These are phyloP conservation scores for Pugionium cornutum DNA, from an alignment of 345 rosid genomes.

Conservation along the genomic window DNA sequence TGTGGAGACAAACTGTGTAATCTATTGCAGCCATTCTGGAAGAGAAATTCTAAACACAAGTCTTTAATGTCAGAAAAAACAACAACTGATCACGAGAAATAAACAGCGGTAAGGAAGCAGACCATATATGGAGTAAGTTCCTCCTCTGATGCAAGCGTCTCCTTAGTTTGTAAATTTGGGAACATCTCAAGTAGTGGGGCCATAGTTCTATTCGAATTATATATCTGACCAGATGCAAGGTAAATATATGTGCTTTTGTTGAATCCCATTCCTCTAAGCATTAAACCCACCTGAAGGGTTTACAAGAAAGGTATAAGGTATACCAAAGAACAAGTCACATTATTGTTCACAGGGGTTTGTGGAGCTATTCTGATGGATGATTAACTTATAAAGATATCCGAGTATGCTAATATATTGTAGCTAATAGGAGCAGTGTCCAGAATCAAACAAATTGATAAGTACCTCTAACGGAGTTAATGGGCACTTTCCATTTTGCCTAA, in stretches of 20 bases:
- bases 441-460: slow-evolving; percentile 18
- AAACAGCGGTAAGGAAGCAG: slow-evolving; percentile 15
- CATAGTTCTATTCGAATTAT: slow-evolving; percentile 87
- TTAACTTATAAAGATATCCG: slow-evolving; percentile 13
- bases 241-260: slow-evolving; percentile 74
- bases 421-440: slow-evolving; percentile 12
- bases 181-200: slow-evolving; percentile 94
- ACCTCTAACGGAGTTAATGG: slow-evolving; percentile 99
- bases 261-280: slow-evolving; percentile 99
- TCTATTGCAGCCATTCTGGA: slow-evolving; percentile 99
- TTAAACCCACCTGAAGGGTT: slow-evolving; percentile 77
- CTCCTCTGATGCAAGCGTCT: slow-evolving; percentile 76
- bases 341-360: slow-evolving; percentile 14
- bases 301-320: slow-evolving; percentile 25
- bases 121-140: slow-evolving; percentile 93
- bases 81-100: not conserved
- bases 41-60: slow-evolving; percentile 75
- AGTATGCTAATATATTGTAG: slow-evolving; percentile 5
- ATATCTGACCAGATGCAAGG: slow-evolving; percentile 96
- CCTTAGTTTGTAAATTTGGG: slow-evolving; percentile 89
- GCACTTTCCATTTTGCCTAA: slow-evolving; percentile 93
- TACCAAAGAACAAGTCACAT: slow-evolving; percentile 5
- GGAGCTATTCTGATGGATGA: slow-evolving; percentile 19
- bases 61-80: slow-evolving; percentile 38
- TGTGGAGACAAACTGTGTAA: slow-evolving; percentile 98